Evolutionary conservation across 441 rosid genomes (phyloP).

Genomic region (Mallotus repandus): DNA sequence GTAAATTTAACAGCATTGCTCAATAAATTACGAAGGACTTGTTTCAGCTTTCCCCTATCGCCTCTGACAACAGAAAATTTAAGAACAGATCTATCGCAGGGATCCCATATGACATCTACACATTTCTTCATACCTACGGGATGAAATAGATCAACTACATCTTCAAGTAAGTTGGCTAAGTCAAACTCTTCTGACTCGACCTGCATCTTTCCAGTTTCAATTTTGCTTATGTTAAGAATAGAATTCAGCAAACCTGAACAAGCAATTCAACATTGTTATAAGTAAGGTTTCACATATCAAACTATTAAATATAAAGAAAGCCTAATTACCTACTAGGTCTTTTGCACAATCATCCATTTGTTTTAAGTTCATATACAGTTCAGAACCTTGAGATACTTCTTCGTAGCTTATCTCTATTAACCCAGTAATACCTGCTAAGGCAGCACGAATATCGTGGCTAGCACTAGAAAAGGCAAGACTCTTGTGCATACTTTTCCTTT

Average conservation of each 20-base stretch:
- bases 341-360: constrained; percentile 49
- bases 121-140: constrained; percentile 59
- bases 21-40: constrained; percentile 56
- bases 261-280: not conserved
- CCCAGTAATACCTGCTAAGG: constrained; percentile 60
- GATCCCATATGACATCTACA: constrained; percentile 67
- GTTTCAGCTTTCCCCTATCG: constrained; percentile 61
- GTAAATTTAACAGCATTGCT: constrained; percentile 90
- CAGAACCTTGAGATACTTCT: constrained; percentile 38
- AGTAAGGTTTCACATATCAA: not conserved
- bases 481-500: constrained; percentile 78
- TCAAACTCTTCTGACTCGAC: constrained; percentile 70
- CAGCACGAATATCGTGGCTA: constrained; percentile 76
- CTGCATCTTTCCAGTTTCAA: constrained; percentile 79
- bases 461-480: constrained; percentile 70
- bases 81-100: constrained; percentile 53
- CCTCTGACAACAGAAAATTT: constrained; percentile 55
- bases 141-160: constrained; percentile 55
- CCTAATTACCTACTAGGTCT: constrained; percentile 55
- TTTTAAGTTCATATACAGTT: constrained; percentile 39
- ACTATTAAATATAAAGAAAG: not conserved
- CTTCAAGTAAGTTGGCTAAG: constrained; percentile 56
- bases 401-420: constrained; percentile 44
- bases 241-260: constrained; percentile 57
- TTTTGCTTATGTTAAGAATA: constrained; percentile 74